Evolutionary conservation across 257 asterid species (phyloP).

Genomic region (Perilla frutescens): DNA sequence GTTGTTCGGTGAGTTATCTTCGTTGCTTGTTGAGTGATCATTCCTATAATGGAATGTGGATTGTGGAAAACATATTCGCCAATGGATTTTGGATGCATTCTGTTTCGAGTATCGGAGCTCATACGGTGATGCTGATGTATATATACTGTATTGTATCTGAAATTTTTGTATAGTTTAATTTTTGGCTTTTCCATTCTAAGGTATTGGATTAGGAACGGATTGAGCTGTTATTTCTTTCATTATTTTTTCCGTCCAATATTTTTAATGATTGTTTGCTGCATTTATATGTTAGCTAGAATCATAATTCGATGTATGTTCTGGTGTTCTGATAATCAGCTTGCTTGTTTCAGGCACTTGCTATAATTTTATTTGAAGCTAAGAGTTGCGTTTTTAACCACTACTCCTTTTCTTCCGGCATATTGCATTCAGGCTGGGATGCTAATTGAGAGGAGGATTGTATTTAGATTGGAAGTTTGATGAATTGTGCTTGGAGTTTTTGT

Average conservation of each 20-base stretch:
- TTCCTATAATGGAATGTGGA: constrained; percentile 25
- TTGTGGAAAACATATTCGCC: constrained; percentile 5
- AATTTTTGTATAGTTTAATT: background rate
- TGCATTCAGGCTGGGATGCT: constrained; percentile 27
- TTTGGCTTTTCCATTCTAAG: background rate
- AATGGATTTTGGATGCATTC: background rate
- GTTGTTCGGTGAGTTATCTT: constrained; percentile 31
- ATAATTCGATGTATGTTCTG: background rate
- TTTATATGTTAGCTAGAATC: constrained; percentile 19
- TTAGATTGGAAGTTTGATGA: constrained; percentile 27
- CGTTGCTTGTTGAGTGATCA: constrained; percentile 38
- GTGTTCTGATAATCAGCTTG: constrained; percentile 23
- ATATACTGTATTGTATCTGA: constrained; percentile 6
- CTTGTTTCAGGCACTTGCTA: constrained; percentile 31
- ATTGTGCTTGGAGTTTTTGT: constrained; percentile 12
- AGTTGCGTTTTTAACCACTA: constrained; percentile 16
- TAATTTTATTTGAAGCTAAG: constrained; percentile 26
- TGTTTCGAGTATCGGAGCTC: background rate
- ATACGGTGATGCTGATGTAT: constrained; percentile 1
- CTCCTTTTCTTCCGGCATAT: constrained; percentile 1
- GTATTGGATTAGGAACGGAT: constrained; percentile 16
- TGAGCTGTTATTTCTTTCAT: background rate
- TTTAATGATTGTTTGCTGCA: constrained; percentile 8
- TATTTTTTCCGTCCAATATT: constrained; percentile 15
- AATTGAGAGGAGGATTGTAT: constrained; percentile 5